Percentiles rank a stretch among this genome's conserved stretches.
These are phyloP conservation scores for Pichia manshurica DNA, from an alignment of 805 yeast species.

Conservation along the genomic window DNA sequence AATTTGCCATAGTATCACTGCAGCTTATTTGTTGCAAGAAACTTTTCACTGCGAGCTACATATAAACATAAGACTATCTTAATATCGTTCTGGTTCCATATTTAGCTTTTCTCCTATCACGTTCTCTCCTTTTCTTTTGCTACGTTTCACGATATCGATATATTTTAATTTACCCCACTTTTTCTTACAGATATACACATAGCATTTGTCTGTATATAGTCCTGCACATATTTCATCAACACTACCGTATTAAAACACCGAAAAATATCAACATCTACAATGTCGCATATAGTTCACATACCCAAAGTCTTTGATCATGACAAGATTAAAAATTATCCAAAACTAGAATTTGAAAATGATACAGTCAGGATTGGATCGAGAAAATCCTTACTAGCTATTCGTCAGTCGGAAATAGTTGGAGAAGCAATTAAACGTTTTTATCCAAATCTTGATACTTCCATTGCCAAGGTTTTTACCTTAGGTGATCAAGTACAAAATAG, in stretches of 20 bases:
- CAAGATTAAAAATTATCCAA: constrained; percentile 5
- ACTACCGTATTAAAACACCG: too few species aligned
- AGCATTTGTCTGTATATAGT: not conserved
- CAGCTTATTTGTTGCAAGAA: too few species aligned
- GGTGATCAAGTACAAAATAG: constrained; percentile 84
- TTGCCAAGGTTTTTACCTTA: constrained; percentile 74
- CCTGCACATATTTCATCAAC: not conserved
- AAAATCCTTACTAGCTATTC: constrained; percentile 79
- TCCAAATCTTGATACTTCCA: constrained; percentile 66
- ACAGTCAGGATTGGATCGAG: constrained; percentile 72
- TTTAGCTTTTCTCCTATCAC: too few species aligned
- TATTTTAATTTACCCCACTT: too few species aligned
- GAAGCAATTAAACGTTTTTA: constrained; percentile 47
- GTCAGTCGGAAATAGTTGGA: constrained; percentile 74
- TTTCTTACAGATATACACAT: too few species aligned
- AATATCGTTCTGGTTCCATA: too few species aligned
- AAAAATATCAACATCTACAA: not conserved
- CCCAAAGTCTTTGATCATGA: constrained; percentile 13
- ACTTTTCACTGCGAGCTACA: too few species aligned
- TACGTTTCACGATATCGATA: too few species aligned
- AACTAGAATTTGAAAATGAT: constrained; percentile 6
- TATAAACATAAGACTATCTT: too few species aligned
- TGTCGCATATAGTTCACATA: constrained; percentile 11
- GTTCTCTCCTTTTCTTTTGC: too few species aligned
- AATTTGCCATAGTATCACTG: too few species aligned